Conservation (phyloP, 2,329 filamentous ascomycete species). For the Lachnellula subtilissima region DNA sequence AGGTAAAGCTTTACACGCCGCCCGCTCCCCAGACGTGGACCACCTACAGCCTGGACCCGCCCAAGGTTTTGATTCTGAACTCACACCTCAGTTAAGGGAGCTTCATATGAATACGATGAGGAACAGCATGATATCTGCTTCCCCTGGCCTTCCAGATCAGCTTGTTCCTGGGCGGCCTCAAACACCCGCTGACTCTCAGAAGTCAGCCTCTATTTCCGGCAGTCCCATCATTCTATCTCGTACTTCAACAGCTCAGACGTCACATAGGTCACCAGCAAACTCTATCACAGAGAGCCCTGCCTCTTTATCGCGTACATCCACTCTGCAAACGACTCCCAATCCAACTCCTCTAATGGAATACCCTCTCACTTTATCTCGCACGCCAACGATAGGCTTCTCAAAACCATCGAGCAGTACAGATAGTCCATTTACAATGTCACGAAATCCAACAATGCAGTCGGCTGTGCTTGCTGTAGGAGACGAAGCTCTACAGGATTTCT, state of each 20-base stretch:
- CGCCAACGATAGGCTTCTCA: slow-evolving; percentile 1
- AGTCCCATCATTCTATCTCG: slow-evolving; percentile 3
- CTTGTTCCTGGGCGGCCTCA: slow-evolving; percentile 11
- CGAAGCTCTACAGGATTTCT: slow-evolving; percentile 66
- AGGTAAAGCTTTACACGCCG: slow-evolving; percentile 47
- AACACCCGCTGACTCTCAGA: slow-evolving; percentile 4
- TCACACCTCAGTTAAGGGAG: slow-evolving; percentile 19
- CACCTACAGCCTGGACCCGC: background rate
- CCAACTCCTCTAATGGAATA: slow-evolving; percentile 10
- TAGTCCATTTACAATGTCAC: slow-evolving; percentile 2
- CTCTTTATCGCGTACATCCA: slow-evolving; percentile 15
- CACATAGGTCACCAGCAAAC: background rate
- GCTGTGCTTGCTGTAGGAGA: slow-evolving; percentile 36
- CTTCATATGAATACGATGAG: slow-evolving; percentile 26
- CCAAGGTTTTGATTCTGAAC: slow-evolving; percentile 4
- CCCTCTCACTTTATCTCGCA: background rate
- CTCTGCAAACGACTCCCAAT: slow-evolving; percentile 19
- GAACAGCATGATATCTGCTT: slow-evolving; percentile 20
- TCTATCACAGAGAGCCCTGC: background rate
- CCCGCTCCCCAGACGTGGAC: slow-evolving; percentile 12
- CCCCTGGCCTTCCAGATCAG: slow-evolving; percentile 12
- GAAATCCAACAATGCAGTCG: slow-evolving; percentile 22
- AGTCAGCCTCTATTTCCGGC: slow-evolving; percentile 8
- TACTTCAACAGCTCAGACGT: slow-evolving; percentile 7
- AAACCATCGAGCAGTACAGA: slow-evolving; percentile 4